Evolutionary conservation across 208 protist species (phyloP).

Genomic region (Wallacemonas sp.): DNA sequence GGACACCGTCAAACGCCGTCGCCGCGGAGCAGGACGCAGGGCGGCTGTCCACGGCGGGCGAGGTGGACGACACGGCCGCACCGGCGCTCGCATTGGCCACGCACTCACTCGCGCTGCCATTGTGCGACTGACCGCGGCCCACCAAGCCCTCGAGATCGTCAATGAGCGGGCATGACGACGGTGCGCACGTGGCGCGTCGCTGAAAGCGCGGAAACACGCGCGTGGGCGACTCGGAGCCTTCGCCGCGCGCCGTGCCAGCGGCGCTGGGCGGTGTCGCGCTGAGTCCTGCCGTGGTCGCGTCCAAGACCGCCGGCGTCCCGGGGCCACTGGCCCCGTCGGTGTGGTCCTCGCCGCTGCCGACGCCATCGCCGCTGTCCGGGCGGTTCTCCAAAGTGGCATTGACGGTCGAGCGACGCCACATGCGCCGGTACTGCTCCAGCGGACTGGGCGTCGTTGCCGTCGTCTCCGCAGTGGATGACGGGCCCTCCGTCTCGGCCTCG

Average conservation of each 20-base stretch:
- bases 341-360: neutral
- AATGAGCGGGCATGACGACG: constrained; percentile 10
- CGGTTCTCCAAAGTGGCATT: neutral
- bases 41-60: no score
- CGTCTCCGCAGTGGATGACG: no score
- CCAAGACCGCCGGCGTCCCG: no score
- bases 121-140: neutral
- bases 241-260: neutral
- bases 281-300: no score
- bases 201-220: constrained; percentile 9
- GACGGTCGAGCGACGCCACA: constrained; percentile 1
- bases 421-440: constrained; percentile 4
- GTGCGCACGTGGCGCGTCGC: constrained; percentile 9
- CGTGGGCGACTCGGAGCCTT: constrained; percentile 2
- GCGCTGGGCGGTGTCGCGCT: no score
- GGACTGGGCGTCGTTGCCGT: neutral
- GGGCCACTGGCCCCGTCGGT: no score
- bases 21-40: neutral
- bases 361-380: neutral
- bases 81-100: no score
- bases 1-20: neutral
- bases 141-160: constrained; percentile 12
- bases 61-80: no score
- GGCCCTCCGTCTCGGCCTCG: no score
- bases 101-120: no score